Evolutionary conservation across 768 basidiomycete species (phyloP), one percentile per base, ranked within the genome.

Genomic region (Gautieria morchelliformis): DNA sequence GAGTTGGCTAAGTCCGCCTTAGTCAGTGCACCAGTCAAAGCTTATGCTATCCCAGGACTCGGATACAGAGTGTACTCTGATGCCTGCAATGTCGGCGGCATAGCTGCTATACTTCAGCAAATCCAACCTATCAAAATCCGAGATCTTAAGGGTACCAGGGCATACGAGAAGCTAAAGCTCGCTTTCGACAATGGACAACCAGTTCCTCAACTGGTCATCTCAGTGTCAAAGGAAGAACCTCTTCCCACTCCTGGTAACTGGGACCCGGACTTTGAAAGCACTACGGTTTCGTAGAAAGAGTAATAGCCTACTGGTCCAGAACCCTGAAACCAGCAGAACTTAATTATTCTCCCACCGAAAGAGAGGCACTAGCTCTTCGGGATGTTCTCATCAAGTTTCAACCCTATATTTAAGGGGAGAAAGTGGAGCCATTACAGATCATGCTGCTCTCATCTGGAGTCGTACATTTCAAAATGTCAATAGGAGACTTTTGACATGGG

Each of bases 191-290:
- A n/a, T 11, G 42, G 40, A 8, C 15, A 46, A 32, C 49, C 60
- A 8, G 44, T 64, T 9, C 59, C 55, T n/a, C 35, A 46, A 4
- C 46, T 60, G 30, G 33, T 52, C 10, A 37, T 60, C 33, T 20
- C 45, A 11, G 48, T 60, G 22, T 60, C 47, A 24, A 20, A 55
- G 20, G 54, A 60, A 4, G 57, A n/a, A 63, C 67, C 48, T 64
- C 69, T 49, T 68, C 68, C 46, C 68, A 63, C 0, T 49, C 67
- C n/a, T 69, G 65, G 0, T 14, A 55, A 27, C 65, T 70, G 54
- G 62, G 58, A 0, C 63, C 66, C 17, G 67, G 67, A 22, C 3
- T 56, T 61, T 10, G 47, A 60, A 30, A 42, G 58, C 6, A 61
- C 62, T 17, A n/a, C 47, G 5, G 53, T 63, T 6, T 33, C 41